Percentiles rank a stretch among this genome's conserved stretches.
phyloP scores from a whole-genome alignment of 148 eudicot species.

The Limonium bicolor region DNA sequence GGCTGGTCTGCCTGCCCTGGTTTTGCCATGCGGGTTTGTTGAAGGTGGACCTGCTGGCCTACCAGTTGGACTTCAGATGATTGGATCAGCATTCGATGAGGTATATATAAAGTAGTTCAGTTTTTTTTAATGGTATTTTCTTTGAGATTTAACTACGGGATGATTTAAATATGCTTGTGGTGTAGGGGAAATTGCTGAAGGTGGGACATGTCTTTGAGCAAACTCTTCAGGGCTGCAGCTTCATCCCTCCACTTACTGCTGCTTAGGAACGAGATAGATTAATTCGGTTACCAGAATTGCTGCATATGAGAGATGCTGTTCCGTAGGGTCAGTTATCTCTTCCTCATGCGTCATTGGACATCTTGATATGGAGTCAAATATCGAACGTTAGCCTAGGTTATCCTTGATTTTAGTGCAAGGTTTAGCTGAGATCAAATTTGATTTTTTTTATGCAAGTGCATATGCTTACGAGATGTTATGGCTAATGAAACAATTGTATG shows the following conservation, averaged over 20 bases:
- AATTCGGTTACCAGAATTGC: too few relatives aligned
- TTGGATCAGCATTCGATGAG: constrained; percentile 94
- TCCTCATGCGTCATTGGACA: too few relatives aligned
- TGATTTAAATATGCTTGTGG: not conserved
- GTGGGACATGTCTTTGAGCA: constrained; percentile 96
- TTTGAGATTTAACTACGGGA: not conserved
- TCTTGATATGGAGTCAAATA: too few relatives aligned
- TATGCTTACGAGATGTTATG: too few relatives aligned
- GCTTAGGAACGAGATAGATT: too few relatives aligned
- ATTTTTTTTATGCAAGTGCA: too few relatives aligned
- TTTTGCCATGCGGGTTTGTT: constrained; percentile 83
- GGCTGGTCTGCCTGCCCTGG: constrained; percentile 95
- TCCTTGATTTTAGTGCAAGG: too few relatives aligned
- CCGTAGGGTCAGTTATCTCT: too few relatives aligned
- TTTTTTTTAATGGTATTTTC: not conserved
- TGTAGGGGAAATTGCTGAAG: constrained; percentile 72
- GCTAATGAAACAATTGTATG: too few relatives aligned
- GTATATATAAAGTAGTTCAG: constrained; percentile 20
- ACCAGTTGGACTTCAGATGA: constrained; percentile 90
- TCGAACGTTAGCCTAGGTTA: too few relatives aligned
- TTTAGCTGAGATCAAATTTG: too few relatives aligned
- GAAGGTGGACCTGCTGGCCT: constrained; percentile 43
- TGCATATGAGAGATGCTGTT: too few relatives aligned
- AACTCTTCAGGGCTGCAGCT: constrained; percentile 53
- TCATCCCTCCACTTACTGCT: constrained; percentile 82